phyloP scores from a whole-genome alignment of 139 green algal genomes.

The Picochlorum sp. region DNA sequence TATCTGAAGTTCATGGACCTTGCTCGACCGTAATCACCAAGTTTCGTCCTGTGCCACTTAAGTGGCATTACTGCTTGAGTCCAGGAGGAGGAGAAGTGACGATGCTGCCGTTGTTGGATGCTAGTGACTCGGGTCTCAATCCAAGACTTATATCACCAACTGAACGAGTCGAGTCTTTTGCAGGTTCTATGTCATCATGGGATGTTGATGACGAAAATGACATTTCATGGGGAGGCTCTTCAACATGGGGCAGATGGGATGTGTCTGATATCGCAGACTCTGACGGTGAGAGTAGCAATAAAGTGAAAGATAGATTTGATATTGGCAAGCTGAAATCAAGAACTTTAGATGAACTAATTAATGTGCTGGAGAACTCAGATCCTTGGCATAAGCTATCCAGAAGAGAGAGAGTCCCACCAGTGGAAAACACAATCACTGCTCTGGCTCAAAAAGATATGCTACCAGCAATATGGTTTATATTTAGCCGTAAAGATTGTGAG shows the following conservation, averaged over 20 bases:
- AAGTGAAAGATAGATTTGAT: too few relatives aligned
- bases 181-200: not conserved
- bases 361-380: not conserved
- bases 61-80: constrained; percentile 70
- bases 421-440: constrained; percentile 17
- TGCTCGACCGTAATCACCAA: constrained; percentile 66
- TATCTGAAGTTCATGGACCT: constrained; percentile 59
- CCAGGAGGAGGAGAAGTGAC: not conserved
- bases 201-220: not conserved
- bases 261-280: not conserved
- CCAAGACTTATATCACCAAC: constrained; percentile 23
- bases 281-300: constrained; percentile 1
- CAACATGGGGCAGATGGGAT: not conserved
- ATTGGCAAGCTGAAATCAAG: not conserved
- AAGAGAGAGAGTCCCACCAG: constrained; percentile 10
- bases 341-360: constrained; percentile 19
- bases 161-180: not conserved
- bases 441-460: constrained; percentile 55
- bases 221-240: not conserved
- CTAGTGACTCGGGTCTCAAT: constrained; percentile 23
- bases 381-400: constrained; percentile 16
- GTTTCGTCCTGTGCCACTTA: constrained; percentile 83
- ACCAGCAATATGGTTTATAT: constrained; percentile 88
- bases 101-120: constrained; percentile 41
- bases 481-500: constrained; percentile 71